These are phyloP conservation scores for Orbilia quercus DNA, from an alignment of 2,329 filamentous ascomycete species.

Conservation along the genomic window DNA sequence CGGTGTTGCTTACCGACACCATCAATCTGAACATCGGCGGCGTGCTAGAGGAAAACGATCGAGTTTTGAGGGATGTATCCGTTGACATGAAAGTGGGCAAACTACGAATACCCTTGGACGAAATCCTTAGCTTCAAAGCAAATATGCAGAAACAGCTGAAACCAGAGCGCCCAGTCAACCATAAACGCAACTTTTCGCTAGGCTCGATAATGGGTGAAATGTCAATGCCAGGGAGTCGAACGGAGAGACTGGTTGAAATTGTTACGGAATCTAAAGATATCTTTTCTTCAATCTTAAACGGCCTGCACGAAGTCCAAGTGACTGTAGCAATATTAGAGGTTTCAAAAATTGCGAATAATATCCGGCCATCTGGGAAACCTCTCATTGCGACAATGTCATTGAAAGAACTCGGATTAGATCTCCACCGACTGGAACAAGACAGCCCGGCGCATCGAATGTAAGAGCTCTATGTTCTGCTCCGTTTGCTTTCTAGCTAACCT, in stretches of 20 bases:
- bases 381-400: slow-evolving; percentile 86
- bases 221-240: slow-evolving; percentile 73
- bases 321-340: slow-evolving; percentile 90
- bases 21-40: slow-evolving; percentile 91
- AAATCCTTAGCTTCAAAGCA: slow-evolving; percentile 69
- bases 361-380: slow-evolving; percentile 75
- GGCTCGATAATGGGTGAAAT: slow-evolving; percentile 79
- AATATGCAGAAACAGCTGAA: slow-evolving; percentile 65
- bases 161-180: slow-evolving; percentile 24
- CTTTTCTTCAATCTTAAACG: slow-evolving; percentile 85
- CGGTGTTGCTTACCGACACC: slow-evolving; percentile 88
- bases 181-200: slow-evolving; percentile 68
- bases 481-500: slow-evolving; percentile 11
- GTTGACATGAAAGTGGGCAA: slow-evolving; percentile 91
- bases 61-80: slow-evolving; percentile 88
- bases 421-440: slow-evolving; percentile 89
- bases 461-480: slow-evolving; percentile 22
- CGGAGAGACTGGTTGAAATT: slow-evolving; percentile 78
- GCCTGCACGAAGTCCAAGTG: slow-evolving; percentile 96
- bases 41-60: slow-evolving; percentile 82
- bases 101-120: slow-evolving; percentile 89
- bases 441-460: slow-evolving; percentile 93
- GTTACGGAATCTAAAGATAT: slow-evolving; percentile 95
- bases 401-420: slow-evolving; percentile 94
- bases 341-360: slow-evolving; percentile 78